Conservation (phyloP, 2,329 filamentous ascomycete genomes). For the Coleophoma eucalyptorum region DNA sequence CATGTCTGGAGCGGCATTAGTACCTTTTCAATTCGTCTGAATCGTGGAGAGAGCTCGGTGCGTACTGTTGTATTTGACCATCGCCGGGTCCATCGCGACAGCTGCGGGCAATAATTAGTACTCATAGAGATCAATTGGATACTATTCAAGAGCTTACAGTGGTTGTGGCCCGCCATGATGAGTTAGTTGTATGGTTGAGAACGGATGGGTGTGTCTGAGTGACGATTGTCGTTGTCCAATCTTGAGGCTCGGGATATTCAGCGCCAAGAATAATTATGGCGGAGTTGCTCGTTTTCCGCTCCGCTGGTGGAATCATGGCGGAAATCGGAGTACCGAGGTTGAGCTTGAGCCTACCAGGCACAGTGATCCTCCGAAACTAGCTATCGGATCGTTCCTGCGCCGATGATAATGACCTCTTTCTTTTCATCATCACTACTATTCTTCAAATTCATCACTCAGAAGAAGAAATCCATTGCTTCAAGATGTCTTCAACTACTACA, state of each 20-base stretch:
- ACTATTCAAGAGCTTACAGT: conserved; percentile 29
- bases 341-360: no score
- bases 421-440: no score
- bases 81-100: conserved; percentile 38
- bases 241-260: conserved; percentile 10
- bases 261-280: background rate
- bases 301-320: no score
- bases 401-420: no score
- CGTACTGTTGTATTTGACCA: conserved; percentile 52
- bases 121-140: background rate
- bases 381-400: no score
- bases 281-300: no score
- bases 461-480: no score
- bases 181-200: conserved; percentile 14
- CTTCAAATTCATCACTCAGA: no score
- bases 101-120: conserved; percentile 16
- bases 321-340: no score
- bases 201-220: conserved; percentile 7
- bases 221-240: conserved; percentile 1
- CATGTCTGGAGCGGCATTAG: conserved; percentile 59
- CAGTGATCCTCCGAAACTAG: no score
- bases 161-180: conserved; percentile 46
- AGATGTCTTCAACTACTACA: conserved; percentile 1
- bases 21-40: background rate
- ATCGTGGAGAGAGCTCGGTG: conserved; percentile 10